Percentiles rank a stretch among this genome's conserved stretches.
phyloP scores from a whole-genome alignment of 2,329 filamentous ascomycete genomes.

The Neonectria sp. region DNA sequence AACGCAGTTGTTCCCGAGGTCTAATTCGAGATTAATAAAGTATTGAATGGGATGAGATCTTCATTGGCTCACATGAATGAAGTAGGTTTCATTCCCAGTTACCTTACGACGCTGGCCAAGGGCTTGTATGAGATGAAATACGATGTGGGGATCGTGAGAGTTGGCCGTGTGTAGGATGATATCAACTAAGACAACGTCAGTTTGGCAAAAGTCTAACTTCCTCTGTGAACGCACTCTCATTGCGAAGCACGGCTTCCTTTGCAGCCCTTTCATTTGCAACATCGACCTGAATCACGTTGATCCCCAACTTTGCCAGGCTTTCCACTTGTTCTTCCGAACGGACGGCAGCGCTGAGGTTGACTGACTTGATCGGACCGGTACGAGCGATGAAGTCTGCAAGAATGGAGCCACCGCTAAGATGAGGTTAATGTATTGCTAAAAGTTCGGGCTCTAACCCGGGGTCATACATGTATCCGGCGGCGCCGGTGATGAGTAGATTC shows the following conservation, averaged over 20 bases:
- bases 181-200: conserved; percentile 48
- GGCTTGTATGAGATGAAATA: conserved; percentile 50
- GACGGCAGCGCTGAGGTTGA: conserved; percentile 51
- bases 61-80: conserved; percentile 51
- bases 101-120: conserved; percentile 49
- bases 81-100: conserved; percentile 48
- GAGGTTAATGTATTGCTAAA: no score
- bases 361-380: conserved; percentile 38
- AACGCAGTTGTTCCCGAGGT: conserved; percentile 49
- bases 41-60: no score
- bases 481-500: conserved; percentile 55
- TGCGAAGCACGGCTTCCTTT: conserved; percentile 35
- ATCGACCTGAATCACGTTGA: conserved; percentile 51
- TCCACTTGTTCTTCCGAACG: conserved; percentile 52
- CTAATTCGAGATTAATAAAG: conserved; percentile 24
- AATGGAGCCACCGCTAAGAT: conserved; percentile 53
- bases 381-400: conserved; percentile 50
- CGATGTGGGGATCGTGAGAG: conserved; percentile 45
- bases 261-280: conserved; percentile 49
- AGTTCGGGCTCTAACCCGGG: no score
- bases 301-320: conserved; percentile 48
- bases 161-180: conserved; percentile 55
- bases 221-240: conserved; percentile 43
- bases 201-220: fast-evolving
- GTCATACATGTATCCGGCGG: conserved; percentile 53